Evolutionary conservation across 2,329 filamentous ascomycete genomes (phyloP).

Genomic region (Fusarium proliferatum): DNA sequence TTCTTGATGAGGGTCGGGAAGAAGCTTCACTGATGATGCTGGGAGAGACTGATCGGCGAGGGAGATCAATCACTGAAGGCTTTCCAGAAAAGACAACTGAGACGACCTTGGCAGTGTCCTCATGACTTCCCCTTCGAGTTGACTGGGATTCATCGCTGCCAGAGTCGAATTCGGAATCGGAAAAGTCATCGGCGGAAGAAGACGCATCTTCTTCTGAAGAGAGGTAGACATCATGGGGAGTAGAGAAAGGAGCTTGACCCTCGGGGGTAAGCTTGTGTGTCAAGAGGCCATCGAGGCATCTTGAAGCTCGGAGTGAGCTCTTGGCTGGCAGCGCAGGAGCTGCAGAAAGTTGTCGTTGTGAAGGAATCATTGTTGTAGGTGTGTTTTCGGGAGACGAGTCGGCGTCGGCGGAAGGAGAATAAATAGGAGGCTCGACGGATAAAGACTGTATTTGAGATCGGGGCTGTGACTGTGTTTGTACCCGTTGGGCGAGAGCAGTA

Average conservation of each 20-base stretch:
- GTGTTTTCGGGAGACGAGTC: conserved; percentile 38
- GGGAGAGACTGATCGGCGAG: conserved; percentile 58
- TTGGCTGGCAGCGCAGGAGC: conserved; percentile 62
- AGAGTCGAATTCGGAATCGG: conserved; percentile 64
- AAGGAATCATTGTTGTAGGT: conserved; percentile 46
- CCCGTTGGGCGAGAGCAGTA: conserved; percentile 30
- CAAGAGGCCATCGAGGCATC: conserved; percentile 49
- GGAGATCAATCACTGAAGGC: conserved; percentile 66
- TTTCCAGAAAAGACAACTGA: conserved; percentile 70
- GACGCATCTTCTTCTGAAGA: conserved; percentile 75
- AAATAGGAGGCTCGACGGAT: conserved; percentile 43
- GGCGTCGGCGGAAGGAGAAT: conserved; percentile 41
- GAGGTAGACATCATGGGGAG: conserved; percentile 70
- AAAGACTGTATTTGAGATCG: conserved; percentile 43
- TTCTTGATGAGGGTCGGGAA: conserved; percentile 42
- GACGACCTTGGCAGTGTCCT: conserved; percentile 68
- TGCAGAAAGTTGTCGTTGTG: conserved; percentile 39
- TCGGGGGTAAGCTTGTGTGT: conserved; percentile 47
- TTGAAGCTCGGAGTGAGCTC: conserved; percentile 62
- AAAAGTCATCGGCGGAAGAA: conserved; percentile 69
- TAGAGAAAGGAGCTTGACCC: conserved; percentile 47
- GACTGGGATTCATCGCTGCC: conserved; percentile 51
- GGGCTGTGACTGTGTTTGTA: conserved; percentile 26
- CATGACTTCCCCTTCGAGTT: conserved; percentile 56
- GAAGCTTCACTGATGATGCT: conserved; percentile 47